Evolutionary conservation across 352 stramenopile species (phyloP), one percentile per base, ranked within the genome.

Genomic region (Pythium phragmiticola): DNA sequence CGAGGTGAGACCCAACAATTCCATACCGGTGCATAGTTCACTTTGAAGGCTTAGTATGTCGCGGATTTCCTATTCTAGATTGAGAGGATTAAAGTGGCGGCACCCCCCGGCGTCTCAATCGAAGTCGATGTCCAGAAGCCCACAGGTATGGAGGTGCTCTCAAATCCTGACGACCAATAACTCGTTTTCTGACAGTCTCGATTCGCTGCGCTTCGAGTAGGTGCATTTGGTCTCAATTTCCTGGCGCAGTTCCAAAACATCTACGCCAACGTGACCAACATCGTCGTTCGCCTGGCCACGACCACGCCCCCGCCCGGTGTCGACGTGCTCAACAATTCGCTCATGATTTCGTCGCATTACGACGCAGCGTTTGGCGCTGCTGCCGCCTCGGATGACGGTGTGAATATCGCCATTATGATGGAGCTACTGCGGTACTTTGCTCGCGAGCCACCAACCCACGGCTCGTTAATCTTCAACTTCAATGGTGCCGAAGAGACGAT

Each of bases 181-280:
- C 21, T 21, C 21, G 21, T 21, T 21, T 46, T 13, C 7, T 45
- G 4, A 47, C 36, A 30, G 16, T 26, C 5, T 4, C 8, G 12
- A 21, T 12, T 57, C 33, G 12, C 16, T 45, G 51, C 21, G 21
- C 21, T 21, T 21, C 21, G 21, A 21, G 21, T 17, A 73, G 75
- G 82, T n/a, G 83, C 84, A 0, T 92, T 92, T 68, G 84, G 84
- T 6, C 63, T 92, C 28, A 73, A 92, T 60, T 92, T 92, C 50
- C 76, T 90, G 33, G 75, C 78, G 26, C 81, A 88, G 43, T 92
- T 92, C 69, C 84, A 92, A 62, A 92, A 92, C 65, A 88, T 92
- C 60, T 92, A 92, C 70, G 80, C 84, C 42, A 92, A 92, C 48
- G 81, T 92, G 47, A 92, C 80, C 46, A 92, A 92, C 55, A 88